phyloP scores from a whole-genome alignment of 208 protist genomes.

The Trypanosomatidae sp. region DNA sequence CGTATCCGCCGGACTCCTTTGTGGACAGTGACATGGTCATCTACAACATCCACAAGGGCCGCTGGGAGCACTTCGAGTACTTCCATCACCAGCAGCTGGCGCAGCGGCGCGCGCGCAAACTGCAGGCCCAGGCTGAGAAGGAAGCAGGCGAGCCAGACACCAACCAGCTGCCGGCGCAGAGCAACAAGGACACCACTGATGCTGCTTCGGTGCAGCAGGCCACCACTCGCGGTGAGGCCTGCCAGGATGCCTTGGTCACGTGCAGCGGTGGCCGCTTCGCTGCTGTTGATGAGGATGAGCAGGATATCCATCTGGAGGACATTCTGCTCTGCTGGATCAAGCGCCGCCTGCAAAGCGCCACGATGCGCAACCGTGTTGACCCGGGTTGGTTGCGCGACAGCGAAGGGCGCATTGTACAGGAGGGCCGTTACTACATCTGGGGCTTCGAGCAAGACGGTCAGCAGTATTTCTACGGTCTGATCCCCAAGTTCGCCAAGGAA shows the following conservation, averaged over 20 bases:
- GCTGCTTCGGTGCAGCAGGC: not conserved
- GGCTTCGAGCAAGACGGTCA: conserved; percentile 53
- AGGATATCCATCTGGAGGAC: conserved; percentile 39
- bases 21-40: conserved; percentile 54
- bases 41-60: conserved; percentile 38
- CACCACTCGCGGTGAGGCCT: not conserved
- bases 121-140: not conserved
- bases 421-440: conserved; percentile 73
- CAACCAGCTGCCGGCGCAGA: not conserved
- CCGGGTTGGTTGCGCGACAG: conserved; percentile 51
- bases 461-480: conserved; percentile 57
- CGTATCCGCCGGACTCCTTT: conserved; percentile 39
- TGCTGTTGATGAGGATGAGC: conserved; percentile 5
- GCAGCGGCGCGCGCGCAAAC: conserved; percentile 10
- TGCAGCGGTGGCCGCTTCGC: not conserved
- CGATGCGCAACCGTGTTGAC: conserved; percentile 35
- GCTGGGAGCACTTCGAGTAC: conserved; percentile 45
- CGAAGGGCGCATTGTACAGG: conserved; percentile 41
- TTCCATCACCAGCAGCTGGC: conserved; percentile 31
- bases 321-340: conserved; percentile 64
- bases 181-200: not conserved
- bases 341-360: conserved; percentile 34
- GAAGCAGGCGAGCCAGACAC: too few relatives aligned
- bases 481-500: conserved; percentile 63
- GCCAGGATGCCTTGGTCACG: not conserved